phyloP scores from a whole-genome alignment of 495 filamentous ascomycete genomes.

The Hyaloscypha bicolor region DNA sequence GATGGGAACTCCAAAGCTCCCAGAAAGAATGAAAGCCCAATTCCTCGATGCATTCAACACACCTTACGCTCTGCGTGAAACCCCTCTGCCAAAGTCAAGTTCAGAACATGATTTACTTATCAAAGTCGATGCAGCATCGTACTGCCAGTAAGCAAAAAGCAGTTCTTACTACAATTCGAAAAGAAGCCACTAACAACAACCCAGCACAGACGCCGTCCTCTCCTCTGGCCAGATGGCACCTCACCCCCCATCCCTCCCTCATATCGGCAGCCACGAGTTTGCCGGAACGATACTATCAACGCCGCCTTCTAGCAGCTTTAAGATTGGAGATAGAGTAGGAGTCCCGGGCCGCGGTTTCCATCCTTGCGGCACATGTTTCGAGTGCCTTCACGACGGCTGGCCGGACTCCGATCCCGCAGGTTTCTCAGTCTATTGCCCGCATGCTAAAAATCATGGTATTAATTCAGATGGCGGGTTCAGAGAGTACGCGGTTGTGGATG shows the following conservation, averaged over 20 bases:
- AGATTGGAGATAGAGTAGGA: constrained; percentile 45
- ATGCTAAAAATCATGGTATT: constrained; percentile 44
- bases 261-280: constrained; percentile 59
- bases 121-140: constrained; percentile 57
- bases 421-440: constrained; percentile 47
- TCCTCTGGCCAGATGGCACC: constrained; percentile 40
- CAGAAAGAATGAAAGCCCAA: constrained; percentile 40
- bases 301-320: too few relatives aligned
- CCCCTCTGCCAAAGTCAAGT: constrained; percentile 47
- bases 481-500: constrained; percentile 52
- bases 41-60: constrained; percentile 44
- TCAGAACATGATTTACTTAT: constrained; percentile 54
- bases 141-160: constrained; percentile 46
- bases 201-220: constrained; percentile 54
- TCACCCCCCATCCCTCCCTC: constrained; percentile 50
- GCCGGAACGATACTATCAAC: constrained; percentile 36
- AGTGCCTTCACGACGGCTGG: constrained; percentile 46
- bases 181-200: neutral
- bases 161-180: neutral
- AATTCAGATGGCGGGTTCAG: constrained; percentile 51
- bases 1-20: constrained; percentile 6
- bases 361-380: constrained; percentile 49
- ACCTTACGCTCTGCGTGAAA: constrained; percentile 48
- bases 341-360: constrained; percentile 49
- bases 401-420: constrained; percentile 35